Conservation (phyloP, 331 rosid genomes). For the Malus hybrid region DNA sequence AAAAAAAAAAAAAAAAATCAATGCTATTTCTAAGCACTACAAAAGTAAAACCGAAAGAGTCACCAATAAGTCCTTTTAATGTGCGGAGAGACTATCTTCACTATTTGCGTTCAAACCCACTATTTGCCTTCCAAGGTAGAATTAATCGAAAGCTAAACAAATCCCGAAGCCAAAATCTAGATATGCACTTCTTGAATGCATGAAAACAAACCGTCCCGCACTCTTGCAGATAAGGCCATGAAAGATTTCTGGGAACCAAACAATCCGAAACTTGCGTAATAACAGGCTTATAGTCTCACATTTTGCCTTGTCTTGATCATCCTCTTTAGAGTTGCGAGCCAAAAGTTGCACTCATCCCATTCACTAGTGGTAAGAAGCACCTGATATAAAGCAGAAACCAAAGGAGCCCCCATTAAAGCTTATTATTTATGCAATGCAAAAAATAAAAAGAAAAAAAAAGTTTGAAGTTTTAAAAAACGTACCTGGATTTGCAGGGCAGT, state of each 20-base stretch:
- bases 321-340: conserved; percentile 95
- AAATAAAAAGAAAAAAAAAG: not conserved
- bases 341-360: conserved; percentile 99
- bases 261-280: conserved; percentile 7
- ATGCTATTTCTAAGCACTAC: conserved; percentile 34
- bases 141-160: conserved; percentile 30
- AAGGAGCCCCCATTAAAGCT: not conserved
- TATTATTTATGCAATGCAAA: not conserved
- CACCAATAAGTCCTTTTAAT: conserved; percentile 17
- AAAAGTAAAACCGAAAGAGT: conserved; percentile 29
- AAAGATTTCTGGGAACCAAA: conserved; percentile 20
- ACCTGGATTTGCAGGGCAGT: conserved; percentile 91
- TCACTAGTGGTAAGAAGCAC: conserved; percentile 88
- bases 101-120: conserved; percentile 36
- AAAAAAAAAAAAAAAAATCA: conserved; percentile 20
- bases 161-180: conserved; percentile 40
- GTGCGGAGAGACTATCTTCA: conserved; percentile 32
- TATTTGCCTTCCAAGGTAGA: conserved; percentile 12
- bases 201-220: conserved; percentile 19
- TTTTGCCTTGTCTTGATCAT: conserved; percentile 97
- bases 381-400: conserved; percentile 22
- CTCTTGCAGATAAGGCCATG: conserved; percentile 27
- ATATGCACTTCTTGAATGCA: conserved; percentile 41
- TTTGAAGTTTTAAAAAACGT: not conserved
- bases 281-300: conserved; percentile 43